Evolutionary conservation across 768 basidiomycete species (phyloP).

Genomic region (Leccinum aurantiacum): DNA sequence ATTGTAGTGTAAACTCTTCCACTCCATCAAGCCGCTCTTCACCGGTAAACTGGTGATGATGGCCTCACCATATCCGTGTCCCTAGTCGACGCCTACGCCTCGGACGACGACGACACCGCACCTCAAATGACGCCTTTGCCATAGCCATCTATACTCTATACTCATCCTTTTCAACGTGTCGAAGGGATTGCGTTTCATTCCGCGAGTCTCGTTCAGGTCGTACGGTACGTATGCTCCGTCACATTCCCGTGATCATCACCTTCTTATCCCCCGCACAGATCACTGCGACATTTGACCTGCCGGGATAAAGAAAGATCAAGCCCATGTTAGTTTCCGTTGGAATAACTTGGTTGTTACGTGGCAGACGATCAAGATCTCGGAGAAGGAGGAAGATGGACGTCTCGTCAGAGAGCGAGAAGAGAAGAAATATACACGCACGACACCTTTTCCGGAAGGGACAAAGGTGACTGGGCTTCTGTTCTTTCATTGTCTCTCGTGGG

Average conservation of each 20-base stretch:
- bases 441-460: conserved; percentile 74
- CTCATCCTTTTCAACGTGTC: conserved; percentile 20
- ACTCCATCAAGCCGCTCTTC: conserved; percentile 98
- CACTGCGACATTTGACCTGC: conserved; percentile 69
- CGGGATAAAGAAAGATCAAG: conserved; percentile 68
- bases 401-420: conserved; percentile 64
- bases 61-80: conserved; percentile 28
- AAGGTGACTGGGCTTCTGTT: conserved; percentile 42
- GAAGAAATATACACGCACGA: conserved; percentile 61
- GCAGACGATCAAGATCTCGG: conserved; percentile 57
- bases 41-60: conserved; percentile 20
- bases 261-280: conserved; percentile 41
- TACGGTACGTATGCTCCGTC: conserved; percentile 36
- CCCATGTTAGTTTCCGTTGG: conserved; percentile 72
- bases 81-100: conserved; percentile 64
- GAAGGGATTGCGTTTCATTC: conserved; percentile 55
- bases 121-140: conserved; percentile 63
- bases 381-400: conserved; percentile 60
- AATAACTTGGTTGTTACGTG: conserved; percentile 64
- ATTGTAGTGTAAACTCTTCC: conserved; percentile 91
- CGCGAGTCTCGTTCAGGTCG: conserved; percentile 71
- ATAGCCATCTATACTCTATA: conserved; percentile 35
- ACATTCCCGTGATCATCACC: conserved; percentile 14
- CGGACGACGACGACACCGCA: conserved; percentile 56
- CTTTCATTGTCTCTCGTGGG: background rate